Base-by-base conservation (phyloP, 2,329 filamentous ascomycete species). In the Clarireedia paspali region DNA sequence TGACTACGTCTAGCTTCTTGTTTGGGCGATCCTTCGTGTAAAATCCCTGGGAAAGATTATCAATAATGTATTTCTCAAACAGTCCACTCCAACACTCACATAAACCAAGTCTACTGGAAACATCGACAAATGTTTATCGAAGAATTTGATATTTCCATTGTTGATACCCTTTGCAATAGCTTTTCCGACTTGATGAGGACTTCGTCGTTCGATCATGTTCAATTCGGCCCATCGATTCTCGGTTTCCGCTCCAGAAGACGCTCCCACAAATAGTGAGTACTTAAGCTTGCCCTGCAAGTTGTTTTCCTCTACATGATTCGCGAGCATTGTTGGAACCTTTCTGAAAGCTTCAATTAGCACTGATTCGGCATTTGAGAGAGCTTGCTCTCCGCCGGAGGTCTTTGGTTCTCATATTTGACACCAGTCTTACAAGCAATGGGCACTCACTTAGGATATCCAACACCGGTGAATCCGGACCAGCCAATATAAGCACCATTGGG, bases 91-190 rank as follows among this genome's bases (percentile, higher is more conserved):
- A 46, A 56, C 63, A 67, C 74, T 68, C 73, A 84, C 81, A 70
- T 94, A 94, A 70, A 92, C 87, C 62, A 95, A 76, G 69, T 95
- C 90, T 40, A 85, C 80, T 4, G 90, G 90, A 70, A 95, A 95
- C 90, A 95, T 95, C 72, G 86, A 91, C 68, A 95, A 71, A 75
- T 95, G 90, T 76, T 95, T 95, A 71, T 95, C 90, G 70, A 95
- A 95, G 73, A 95, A 95, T 60, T 92, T 84, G 74, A 95, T 95
- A 63, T 86, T 80, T 45, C 90, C 90, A 64, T 86, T 84, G 71
- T 95, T 95, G 74, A 95, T 95, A 9, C 90, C 90, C 76, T 89
- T 92, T 59, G 90, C 83, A 62, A 95, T 95, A 57, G 88, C 81
- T 76, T 95, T 95, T 68, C 90, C 90, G 59, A 95, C 90, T 70